phyloP scores from a whole-genome alignment of 345 rosid genomes.

The Populus deltoides region DNA sequence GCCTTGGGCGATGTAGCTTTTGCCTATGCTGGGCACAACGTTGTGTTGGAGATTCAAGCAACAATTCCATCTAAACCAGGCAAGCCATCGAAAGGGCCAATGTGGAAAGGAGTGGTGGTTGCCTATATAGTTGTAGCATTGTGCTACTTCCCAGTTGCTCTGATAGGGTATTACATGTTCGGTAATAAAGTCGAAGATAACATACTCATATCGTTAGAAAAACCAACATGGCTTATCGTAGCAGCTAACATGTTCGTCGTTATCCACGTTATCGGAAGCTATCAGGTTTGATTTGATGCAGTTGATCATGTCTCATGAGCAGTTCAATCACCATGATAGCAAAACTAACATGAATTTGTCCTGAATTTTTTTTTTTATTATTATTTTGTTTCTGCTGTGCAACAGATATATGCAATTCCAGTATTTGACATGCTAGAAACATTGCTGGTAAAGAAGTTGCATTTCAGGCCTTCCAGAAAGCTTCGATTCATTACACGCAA shows the following conservation, averaged over 20 bases:
- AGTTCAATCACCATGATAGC: neutral
- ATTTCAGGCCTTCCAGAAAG: constrained; percentile 18
- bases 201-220: constrained; percentile 25
- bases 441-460: constrained; percentile 20
- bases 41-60: constrained; percentile 34
- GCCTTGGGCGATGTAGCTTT: constrained; percentile 34
- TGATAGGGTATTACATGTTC: constrained; percentile 24
- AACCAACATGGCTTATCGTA: constrained; percentile 27
- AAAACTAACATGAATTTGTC: neutral
- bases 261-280: constrained; percentile 33
- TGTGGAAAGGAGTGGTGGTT: constrained; percentile 32
- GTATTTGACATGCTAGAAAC: constrained; percentile 35
- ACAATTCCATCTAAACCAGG: constrained; percentile 31
- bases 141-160: constrained; percentile 32
- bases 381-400: neutral
- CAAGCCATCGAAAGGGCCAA: constrained; percentile 29
- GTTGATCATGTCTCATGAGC: neutral
- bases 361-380: neutral
- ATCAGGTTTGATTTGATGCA: constrained; percentile 20
- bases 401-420: constrained; percentile 28
- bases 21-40: constrained; percentile 36
- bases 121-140: constrained; percentile 28
- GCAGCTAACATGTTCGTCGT: constrained; percentile 25
- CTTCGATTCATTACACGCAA: constrained; percentile 21
- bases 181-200: constrained; percentile 26